These are phyloP conservation scores for Helotiales sp. DNA, from an alignment of 2,329 filamentous ascomycete species.

Conservation along the genomic window DNA sequence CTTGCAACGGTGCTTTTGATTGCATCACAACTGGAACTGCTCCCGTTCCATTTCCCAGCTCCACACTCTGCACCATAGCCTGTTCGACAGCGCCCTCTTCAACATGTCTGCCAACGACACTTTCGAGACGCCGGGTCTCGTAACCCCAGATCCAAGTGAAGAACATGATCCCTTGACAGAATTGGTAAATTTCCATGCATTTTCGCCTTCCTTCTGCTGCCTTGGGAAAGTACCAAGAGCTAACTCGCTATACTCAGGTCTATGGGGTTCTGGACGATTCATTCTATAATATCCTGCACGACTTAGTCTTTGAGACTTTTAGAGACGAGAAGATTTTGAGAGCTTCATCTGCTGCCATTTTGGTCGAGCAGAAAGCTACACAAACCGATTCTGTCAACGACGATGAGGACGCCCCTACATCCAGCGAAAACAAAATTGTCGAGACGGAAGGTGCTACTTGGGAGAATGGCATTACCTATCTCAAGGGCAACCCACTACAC, in stretches of 20 bases:
- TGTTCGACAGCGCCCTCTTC: conserved; percentile 18
- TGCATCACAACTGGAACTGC: conserved; percentile 28
- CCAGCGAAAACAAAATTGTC: conserved; percentile 47
- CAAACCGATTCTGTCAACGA: conserved; percentile 35
- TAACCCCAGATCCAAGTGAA: conserved; percentile 53
- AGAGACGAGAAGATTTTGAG: conserved; percentile 79
- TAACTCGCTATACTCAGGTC: conserved; percentile 50
- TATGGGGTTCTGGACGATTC: conserved; percentile 74
- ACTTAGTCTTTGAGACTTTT: conserved; percentile 75
- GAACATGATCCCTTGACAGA: conserved; percentile 52
- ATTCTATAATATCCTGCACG: conserved; percentile 77
- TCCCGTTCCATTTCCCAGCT: conserved; percentile 28
- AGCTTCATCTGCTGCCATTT: conserved; percentile 67
- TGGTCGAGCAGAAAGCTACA: conserved; percentile 58
- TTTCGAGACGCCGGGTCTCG: conserved; percentile 51
- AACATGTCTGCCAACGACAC: conserved; percentile 39
- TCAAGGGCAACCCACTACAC: conserved; percentile 75
- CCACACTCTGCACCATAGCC: conserved; percentile 24
- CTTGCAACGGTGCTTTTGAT: conserved; percentile 26
- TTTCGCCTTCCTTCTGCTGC: conserved; percentile 22
- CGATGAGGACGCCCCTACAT: conserved; percentile 54
- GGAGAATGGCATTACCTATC: conserved; percentile 69
- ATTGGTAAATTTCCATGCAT: conserved; percentile 54
- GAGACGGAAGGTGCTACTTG: conserved; percentile 73
- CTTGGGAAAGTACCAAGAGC: conserved; percentile 23